Percentiles rank a stretch among this genome's conserved stretches.
Evolutionary conservation across 345 rosid species (phyloP).

Genomic region (Excoecaria cochinchinensis): DNA sequence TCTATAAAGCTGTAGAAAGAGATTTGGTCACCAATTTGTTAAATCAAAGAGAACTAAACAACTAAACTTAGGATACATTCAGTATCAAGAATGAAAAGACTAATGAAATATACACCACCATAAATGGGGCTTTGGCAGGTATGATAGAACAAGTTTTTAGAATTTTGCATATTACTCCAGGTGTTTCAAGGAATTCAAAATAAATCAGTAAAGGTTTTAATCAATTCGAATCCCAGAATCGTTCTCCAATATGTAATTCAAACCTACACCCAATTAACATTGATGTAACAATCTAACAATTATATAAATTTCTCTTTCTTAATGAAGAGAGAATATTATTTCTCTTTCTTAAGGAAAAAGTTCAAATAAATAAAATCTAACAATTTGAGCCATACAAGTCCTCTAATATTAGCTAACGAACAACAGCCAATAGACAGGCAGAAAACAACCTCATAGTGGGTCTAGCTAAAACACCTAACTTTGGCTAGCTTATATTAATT

Average conservation of each 20-base stretch:
- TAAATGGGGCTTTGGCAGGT: background rate
- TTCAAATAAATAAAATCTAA: too few relatives aligned
- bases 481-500: background rate
- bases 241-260: too few relatives aligned
- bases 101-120: background rate
- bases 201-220: background rate
- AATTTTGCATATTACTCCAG: background rate
- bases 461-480: background rate
- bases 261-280: too few relatives aligned
- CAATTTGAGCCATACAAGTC: too few relatives aligned
- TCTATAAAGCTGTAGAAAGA: conserved; percentile 64
- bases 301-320: too few relatives aligned
- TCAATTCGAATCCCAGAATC: too few relatives aligned
- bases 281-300: too few relatives aligned
- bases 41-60: conserved; percentile 3
- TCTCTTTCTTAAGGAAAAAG: background rate
- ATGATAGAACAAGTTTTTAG: background rate
- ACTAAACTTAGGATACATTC: background rate
- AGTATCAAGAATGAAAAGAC: background rate
- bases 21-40: conserved; percentile 5
- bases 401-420: background rate
- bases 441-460: too few relatives aligned
- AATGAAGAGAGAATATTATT: background rate
- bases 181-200: background rate
- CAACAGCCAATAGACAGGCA: background rate